Base-by-base conservation (phyloP, 1,139 yeast genomes). In the Geotrichum carabidarum region DNA sequence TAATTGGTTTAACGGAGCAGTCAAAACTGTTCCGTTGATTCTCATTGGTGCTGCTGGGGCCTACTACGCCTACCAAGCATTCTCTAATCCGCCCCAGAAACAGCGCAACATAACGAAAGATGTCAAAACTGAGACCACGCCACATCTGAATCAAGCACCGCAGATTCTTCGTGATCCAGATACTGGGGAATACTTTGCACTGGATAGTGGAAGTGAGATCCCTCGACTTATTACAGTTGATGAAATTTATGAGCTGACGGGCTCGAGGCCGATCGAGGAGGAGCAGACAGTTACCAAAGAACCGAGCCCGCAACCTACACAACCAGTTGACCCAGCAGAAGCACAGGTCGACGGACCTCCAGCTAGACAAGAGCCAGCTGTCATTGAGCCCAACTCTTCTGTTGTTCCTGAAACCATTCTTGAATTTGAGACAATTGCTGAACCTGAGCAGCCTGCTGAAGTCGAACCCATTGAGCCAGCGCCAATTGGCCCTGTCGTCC, bases 101-200 rank as follows among this genome's bases (percentile, higher is more conserved):
- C 12, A n/a, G 32, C 43, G 8, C 34, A 48, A 40, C 22, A 36
- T 4, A 40, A 48, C 17, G 3, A 31, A 31, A 18, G n/a, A 15
- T 17, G n/a, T 27, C 11, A 18, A 35, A 31, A 6, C 52, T 9
- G 30, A 11, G 9, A 31, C 47, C 8, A 9, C 31, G 14, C 30
- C 44, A 14, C 42, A 34, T 14, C 27, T 22, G 27, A 22, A 22
- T 22, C 37, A 40, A 22, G 53, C 22, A 14, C 51, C 51, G 7
- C 44, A 47, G 34, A 12, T 48, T 15, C 32, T 52, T 15, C 47
- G 40, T 1, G 55, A 52, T 30, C 45, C 48, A 4, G 51, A 43
- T 12, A 52, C 55, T 15, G 55, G 55, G 12, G 55, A 52, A 38
- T 52, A 47, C 31, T 31, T 52, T 42, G 46, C 48, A 12, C 18